Evolutionary conservation across 495 filamentous ascomycete genomes (phyloP).

Genomic region (Trichoderma asperelloides): DNA sequence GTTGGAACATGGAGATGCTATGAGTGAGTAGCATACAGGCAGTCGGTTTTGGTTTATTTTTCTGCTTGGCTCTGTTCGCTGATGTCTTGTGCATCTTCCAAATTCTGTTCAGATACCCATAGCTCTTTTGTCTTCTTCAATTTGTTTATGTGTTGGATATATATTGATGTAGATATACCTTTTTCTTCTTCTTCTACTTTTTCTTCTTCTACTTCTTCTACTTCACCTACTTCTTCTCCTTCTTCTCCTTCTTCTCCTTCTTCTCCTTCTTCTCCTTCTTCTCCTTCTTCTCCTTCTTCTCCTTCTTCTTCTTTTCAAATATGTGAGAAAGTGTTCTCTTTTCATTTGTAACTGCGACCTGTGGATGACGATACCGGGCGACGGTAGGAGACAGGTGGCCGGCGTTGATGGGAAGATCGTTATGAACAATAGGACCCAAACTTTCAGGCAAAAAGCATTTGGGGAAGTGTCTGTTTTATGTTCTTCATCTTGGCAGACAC

Average conservation of each 20-base stretch:
- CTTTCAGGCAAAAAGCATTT: background rate
- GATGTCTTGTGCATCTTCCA: background rate
- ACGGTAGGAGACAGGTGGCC: background rate
- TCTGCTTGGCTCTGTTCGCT: background rate
- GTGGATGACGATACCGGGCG: background rate
- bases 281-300: background rate
- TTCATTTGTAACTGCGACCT: background rate
- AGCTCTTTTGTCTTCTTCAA: background rate
- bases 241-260: background rate
- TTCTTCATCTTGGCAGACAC: background rate
- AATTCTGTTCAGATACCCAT: constrained; percentile 3
- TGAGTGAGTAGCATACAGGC: background rate
- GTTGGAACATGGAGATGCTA: background rate
- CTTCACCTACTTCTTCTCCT: background rate
- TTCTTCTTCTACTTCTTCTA: background rate
- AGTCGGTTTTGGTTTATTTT: background rate
- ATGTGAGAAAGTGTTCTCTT: background rate
- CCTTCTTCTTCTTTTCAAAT: too few species aligned
- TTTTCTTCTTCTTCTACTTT: background rate
- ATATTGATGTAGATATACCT: background rate
- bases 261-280: background rate
- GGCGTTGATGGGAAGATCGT: background rate
- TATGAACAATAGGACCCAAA: background rate
- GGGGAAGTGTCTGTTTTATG: background rate
- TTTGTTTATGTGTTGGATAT: background rate